Base-by-base conservation (phyloP, 2,329 filamentous ascomycete genomes). In the Tolypocladium album region DNA sequence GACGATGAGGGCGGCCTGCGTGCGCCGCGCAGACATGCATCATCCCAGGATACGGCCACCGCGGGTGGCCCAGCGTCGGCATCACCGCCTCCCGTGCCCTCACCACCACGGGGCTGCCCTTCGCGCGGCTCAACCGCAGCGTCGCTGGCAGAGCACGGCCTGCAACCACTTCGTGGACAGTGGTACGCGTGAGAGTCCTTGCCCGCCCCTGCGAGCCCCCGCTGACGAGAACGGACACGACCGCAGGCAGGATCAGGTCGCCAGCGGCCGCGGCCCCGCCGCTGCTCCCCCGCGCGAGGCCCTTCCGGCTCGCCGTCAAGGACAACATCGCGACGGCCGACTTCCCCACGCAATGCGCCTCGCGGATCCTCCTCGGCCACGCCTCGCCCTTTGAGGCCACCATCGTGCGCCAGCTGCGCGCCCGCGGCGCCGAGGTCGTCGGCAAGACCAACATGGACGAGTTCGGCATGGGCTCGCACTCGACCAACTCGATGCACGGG, bases 371-470 rank as follows among this genome's bases (percentile, higher is more conserved):
- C 47, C 70, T 79, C n/a, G 78, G 78, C 62, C 90, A 92, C 72
- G 76, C 73, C 42, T 91, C 88, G 62, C 90, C 92, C 4, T 93
- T 89, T 72, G 85, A 92, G 70, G 91, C 93, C 22, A 93, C 90
- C 11, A 86, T 97, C 22, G 85, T 95, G 40, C 76, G 80, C 58
- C 82, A 87, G 66, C 79, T 97, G 40, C 81, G 82, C 60, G 70
- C 77, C 36, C 79, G 82, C 6, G 88, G 88, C 50, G 86, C 84
- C 7, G 72, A 81, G 7, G 72, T 93, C 2, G 79, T 86, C 1
- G 88, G 88, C 8, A 96, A 96, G 74, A 92, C 91, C 2, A 96
- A 96, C 71, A 86, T 97, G 79, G 94, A 97, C 74, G 94, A 96
- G 71, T 96, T 96, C 71, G 92, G 92, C 36, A 96, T 96, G 92